Evolutionary conservation across 225 moss, liverwort and hornwort species (phyloP).

Genomic region (Pseudisothecium myosuroides): DNA sequence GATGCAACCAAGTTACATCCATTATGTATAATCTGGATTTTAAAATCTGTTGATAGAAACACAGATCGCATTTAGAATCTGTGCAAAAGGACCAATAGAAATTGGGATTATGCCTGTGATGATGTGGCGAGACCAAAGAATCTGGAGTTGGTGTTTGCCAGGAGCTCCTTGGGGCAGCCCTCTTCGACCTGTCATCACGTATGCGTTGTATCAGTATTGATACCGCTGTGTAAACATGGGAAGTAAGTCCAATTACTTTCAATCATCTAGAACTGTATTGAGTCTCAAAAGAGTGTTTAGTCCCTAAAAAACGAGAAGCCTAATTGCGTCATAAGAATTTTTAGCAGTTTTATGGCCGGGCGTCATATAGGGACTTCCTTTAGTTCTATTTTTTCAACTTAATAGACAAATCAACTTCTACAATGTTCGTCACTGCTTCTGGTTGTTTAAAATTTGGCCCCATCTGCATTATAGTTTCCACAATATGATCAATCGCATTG

Average conservation of each 20-base stretch:
- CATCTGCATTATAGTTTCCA: background rate
- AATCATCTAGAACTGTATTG: background rate
- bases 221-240: background rate
- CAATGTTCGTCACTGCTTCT: background rate
- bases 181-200: conserved; percentile 58
- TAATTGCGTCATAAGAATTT: background rate
- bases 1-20: background rate
- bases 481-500: background rate
- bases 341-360: background rate
- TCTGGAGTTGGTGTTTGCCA: conserved; percentile 45
- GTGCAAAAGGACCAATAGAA: background rate
- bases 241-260: background rate
- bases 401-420: background rate
- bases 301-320: background rate
- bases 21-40: background rate
- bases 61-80: background rate
- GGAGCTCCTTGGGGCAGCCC: conserved; percentile 62
- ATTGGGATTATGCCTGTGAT: conserved; percentile 11
- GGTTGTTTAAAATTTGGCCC: background rate
- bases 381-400: too few relatives aligned
- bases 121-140: conserved; percentile 68
- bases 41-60: background rate
- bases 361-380: background rate
- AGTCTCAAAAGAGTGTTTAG: background rate
- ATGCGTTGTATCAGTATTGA: background rate